Percentiles rank a stretch among this genome's conserved stretches.
phyloP scores from a whole-genome alignment of 345 rosid genomes.

The Capsella bursapastoris region DNA sequence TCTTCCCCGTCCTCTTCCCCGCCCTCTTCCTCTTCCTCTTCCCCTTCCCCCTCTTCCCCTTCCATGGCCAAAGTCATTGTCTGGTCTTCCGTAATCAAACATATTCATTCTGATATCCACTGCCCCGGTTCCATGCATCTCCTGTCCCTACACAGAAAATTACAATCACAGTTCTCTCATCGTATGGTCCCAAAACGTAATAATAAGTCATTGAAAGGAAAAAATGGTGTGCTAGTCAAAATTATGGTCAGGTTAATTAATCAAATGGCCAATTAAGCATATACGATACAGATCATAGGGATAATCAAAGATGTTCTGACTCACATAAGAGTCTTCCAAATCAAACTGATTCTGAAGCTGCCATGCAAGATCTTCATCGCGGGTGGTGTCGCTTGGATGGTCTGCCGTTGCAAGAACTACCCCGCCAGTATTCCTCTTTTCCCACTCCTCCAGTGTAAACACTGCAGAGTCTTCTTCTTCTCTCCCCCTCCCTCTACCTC shows the following conservation, averaged over 20 bases:
- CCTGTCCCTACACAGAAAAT: slow-evolving; percentile 52
- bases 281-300: slow-evolving; percentile 6
- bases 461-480: slow-evolving; percentile 65
- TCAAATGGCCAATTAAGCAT: neutral
- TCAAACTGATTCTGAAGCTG: slow-evolving; percentile 85
- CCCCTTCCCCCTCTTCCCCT: slow-evolving; percentile 56
- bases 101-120: slow-evolving; percentile 71
- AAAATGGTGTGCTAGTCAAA: slow-evolving; percentile 13
- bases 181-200: slow-evolving; percentile 4
- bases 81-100: slow-evolving; percentile 70
- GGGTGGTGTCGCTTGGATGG: slow-evolving; percentile 52
- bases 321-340: slow-evolving; percentile 73
- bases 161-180: slow-evolving; percentile 21
- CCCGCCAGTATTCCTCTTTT: slow-evolving; percentile 53
- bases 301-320: slow-evolving; percentile 36
- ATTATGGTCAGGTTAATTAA: slow-evolving; percentile 8
- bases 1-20: slow-evolving; percentile 48
- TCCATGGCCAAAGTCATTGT: slow-evolving; percentile 36
- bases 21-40: slow-evolving; percentile 52
- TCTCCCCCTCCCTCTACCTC: slow-evolving; percentile 61
- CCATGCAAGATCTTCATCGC: slow-evolving; percentile 84
- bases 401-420: slow-evolving; percentile 43
- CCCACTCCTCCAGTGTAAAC: slow-evolving; percentile 79
- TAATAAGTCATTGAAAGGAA: neutral
- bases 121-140: slow-evolving; percentile 52